Evolutionary conservation across 2,329 filamentous ascomycete genomes (phyloP).

Genomic region (Phialocephala subalpina): DNA sequence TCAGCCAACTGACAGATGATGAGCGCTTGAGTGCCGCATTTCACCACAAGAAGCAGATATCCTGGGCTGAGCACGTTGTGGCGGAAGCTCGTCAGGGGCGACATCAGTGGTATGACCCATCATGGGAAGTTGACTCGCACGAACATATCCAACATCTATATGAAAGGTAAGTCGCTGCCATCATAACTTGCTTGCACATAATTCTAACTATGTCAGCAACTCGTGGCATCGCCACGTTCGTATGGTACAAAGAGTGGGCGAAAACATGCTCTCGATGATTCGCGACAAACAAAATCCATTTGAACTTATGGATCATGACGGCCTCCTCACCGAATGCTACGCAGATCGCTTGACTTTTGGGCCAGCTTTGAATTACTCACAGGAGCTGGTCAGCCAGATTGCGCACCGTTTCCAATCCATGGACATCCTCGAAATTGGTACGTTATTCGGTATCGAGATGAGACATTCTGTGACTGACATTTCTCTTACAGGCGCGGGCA

Average conservation of each 20-base stretch:
- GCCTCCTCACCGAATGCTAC: background rate
- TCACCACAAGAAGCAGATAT: background rate
- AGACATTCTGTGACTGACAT: conserved; percentile 44
- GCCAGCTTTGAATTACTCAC: too few species aligned
- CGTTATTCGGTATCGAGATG: background rate
- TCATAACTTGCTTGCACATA: background rate
- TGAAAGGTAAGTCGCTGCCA: conserved; percentile 4
- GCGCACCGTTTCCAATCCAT: too few species aligned
- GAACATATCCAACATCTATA: background rate
- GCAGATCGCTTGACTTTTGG: too few species aligned
- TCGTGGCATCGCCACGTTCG: too few species aligned
- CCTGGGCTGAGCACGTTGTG: background rate
- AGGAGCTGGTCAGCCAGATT: too few species aligned
- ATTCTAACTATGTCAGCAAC: too few species aligned
- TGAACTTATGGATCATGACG: conserved; percentile 4
- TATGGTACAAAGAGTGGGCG: too few species aligned
- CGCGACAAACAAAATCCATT: background rate
- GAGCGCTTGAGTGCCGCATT: background rate
- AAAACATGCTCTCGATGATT: too few species aligned
- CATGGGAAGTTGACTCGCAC: background rate
- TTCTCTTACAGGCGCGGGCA: conserved; percentile 51
- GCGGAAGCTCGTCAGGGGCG: background rate
- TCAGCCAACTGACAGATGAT: background rate
- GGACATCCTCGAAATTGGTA: conserved; percentile 5
- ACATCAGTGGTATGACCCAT: background rate